Evolutionary conservation across 2,329 filamentous ascomycete species (phyloP).

Genomic region (Fusarium verrucosum): DNA sequence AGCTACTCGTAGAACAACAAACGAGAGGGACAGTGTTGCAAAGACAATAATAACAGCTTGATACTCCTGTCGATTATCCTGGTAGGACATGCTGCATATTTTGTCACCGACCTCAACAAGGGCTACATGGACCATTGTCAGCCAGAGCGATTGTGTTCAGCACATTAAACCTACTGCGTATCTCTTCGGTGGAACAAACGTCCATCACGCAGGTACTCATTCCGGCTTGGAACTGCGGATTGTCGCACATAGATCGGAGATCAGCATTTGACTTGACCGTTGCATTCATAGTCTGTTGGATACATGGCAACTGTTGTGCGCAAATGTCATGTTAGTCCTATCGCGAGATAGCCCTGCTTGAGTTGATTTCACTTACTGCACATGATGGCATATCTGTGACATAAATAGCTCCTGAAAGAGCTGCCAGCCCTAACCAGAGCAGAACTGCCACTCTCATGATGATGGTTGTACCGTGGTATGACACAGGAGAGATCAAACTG

Average conservation of each 20-base stretch:
- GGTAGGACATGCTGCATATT: background rate
- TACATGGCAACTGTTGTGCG: too few relatives aligned
- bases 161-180: background rate
- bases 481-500: background rate
- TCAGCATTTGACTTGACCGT: too few relatives aligned
- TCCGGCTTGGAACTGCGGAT: background rate
- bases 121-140: background rate
- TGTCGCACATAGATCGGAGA: too few relatives aligned
- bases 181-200: fast-evolving
- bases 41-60: background rate
- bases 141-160: too few relatives aligned
- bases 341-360: too few relatives aligned
- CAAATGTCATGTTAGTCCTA: too few relatives aligned
- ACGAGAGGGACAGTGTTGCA: fast-evolving
- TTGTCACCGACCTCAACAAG: background rate
- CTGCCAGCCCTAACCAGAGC: background rate
- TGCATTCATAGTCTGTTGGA: too few relatives aligned
- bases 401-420: background rate
- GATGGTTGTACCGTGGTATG: background rate
- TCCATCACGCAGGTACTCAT: fast-evolving
- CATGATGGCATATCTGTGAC: background rate
- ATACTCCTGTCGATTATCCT: background rate
- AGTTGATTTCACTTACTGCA: background rate
- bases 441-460: fast-evolving
- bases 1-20: fast-evolving